Evolutionary conservation across 1,284 basidiomycete genomes (phyloP).

Genomic region (Xerocomus alliaceus): DNA sequence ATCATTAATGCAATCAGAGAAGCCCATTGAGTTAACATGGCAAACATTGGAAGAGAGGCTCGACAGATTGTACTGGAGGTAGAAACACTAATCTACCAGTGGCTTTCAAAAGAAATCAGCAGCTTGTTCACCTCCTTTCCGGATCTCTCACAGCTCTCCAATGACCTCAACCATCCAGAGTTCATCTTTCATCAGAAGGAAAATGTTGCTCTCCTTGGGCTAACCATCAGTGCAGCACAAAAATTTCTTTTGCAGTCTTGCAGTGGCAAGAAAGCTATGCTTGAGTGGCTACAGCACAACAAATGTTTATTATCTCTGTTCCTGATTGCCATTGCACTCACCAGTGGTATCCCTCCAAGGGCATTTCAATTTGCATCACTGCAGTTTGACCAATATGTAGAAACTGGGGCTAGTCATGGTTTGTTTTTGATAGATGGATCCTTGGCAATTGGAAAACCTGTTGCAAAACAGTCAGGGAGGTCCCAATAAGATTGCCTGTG

Average conservation of each 20-base stretch:
- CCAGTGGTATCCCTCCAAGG: neutral
- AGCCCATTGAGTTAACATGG: neutral
- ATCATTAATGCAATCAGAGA: neutral
- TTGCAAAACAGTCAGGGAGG: neutral
- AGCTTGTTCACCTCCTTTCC: no score
- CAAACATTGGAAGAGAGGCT: neutral
- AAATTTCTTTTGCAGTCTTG: no score
- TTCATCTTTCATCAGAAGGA: neutral
- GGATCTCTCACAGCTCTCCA: neutral
- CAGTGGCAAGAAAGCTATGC: neutral
- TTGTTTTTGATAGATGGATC: conserved; percentile 9
- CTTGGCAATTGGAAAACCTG: conserved; percentile 8
- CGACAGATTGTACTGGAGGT: neutral
- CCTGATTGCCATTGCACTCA: neutral
- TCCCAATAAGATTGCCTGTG: conserved; percentile 4
- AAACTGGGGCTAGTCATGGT: neutral
- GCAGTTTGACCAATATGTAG: neutral
- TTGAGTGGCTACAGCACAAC: neutral
- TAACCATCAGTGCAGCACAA: neutral
- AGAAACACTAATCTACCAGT: neutral
- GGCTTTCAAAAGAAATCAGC: no score
- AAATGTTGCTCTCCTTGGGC: neutral
- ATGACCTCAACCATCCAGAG: conserved; percentile 1
- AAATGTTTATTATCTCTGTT: neutral
- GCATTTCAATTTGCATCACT: conserved; percentile 8